phyloP scores from a whole-genome alignment of 2,329 filamentous ascomycete genomes.

The Fusarium virguliforme region DNA sequence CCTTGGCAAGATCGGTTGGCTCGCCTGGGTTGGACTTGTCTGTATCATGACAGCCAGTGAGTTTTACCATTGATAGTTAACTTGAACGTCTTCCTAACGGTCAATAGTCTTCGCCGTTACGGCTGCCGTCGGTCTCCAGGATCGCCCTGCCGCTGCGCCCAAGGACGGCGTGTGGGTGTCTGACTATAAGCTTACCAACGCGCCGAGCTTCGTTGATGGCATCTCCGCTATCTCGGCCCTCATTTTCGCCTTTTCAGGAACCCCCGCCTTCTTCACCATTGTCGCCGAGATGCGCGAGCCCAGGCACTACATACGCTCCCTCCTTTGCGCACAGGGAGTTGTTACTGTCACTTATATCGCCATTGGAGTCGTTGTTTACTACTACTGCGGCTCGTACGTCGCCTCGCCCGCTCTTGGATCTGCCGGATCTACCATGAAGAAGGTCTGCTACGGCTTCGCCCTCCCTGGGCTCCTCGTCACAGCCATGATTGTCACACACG shows the following conservation, averaged over 20 bases:
- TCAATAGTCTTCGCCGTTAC: constrained; percentile 47
- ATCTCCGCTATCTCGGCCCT: constrained; percentile 53
- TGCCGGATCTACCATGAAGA: constrained; percentile 61
- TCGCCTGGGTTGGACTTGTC: constrained; percentile 53
- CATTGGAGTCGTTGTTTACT: constrained; percentile 61
- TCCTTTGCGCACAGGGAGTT: constrained; percentile 48
- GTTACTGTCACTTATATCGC: constrained; percentile 55
- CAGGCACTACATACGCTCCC: constrained; percentile 48
- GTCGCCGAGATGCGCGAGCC: constrained; percentile 56
- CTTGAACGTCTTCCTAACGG: constrained; percentile 3
- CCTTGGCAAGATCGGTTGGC: constrained; percentile 52
- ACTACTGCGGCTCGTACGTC: constrained; percentile 63
- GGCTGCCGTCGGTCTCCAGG: constrained; percentile 53
- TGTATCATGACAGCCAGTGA: constrained; percentile 51
- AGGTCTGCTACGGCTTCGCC: constrained; percentile 61
- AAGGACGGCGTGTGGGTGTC: constrained; percentile 44
- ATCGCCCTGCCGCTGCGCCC: constrained; percentile 49
- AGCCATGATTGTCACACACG: constrained; percentile 51
- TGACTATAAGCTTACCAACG: constrained; percentile 52
- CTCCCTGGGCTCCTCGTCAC: constrained; percentile 53
- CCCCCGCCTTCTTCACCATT: constrained; percentile 55
- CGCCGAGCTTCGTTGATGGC: constrained; percentile 52
- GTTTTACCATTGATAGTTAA: constrained; percentile 1
- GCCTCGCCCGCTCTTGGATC: constrained; percentile 65
- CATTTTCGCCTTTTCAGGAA: constrained; percentile 59